phyloP scores from a whole-genome alignment of 805 yeast genomes.

The Lachancea sp. region DNA sequence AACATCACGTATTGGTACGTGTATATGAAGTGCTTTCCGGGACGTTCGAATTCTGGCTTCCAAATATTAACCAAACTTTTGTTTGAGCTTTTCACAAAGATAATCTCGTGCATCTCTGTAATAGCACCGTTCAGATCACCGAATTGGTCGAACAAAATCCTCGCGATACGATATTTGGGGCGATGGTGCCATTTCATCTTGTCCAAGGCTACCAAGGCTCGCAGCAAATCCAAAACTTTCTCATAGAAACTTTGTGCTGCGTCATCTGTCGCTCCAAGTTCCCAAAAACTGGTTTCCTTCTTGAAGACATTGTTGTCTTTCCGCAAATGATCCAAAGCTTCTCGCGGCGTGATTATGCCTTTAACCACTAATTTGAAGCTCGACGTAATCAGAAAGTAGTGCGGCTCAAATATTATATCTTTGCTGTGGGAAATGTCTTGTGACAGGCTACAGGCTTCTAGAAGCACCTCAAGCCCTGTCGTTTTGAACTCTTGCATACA shows the following conservation, averaged over 20 bases:
- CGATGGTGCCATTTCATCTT: conserved; percentile 90
- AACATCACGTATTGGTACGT: conserved; percentile 62
- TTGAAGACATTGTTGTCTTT: conserved; percentile 32
- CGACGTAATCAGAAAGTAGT: conserved; percentile 54
- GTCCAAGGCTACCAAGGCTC: conserved; percentile 49
- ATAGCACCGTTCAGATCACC: conserved; percentile 49
- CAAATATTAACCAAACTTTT: conserved; percentile 79
- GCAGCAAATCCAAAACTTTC: conserved; percentile 41
- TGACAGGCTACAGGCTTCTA: conserved; percentile 42
- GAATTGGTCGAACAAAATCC: conserved; percentile 49
- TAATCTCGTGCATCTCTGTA: conserved; percentile 55
- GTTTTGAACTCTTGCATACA: conserved; percentile 17
- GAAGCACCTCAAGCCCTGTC: conserved; percentile 37
- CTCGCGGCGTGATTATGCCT: conserved; percentile 31
- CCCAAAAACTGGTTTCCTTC: conserved; percentile 20
- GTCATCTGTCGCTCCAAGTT: conserved; percentile 15
- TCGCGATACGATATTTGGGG: conserved; percentile 68
- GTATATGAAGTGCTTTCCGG: conserved; percentile 87
- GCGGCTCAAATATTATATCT: conserved; percentile 72
- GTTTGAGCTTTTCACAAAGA: conserved; percentile 58
- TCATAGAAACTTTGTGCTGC: conserved; percentile 32
- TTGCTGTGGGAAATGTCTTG: conserved; percentile 30
- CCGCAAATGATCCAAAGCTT: conserved; percentile 38
- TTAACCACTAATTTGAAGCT: conserved; percentile 48
- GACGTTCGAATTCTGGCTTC: conserved; percentile 88